Evolutionary conservation across 108 stramenopile genomes (phyloP).

Genomic region (Cyclotella sp.): DNA sequence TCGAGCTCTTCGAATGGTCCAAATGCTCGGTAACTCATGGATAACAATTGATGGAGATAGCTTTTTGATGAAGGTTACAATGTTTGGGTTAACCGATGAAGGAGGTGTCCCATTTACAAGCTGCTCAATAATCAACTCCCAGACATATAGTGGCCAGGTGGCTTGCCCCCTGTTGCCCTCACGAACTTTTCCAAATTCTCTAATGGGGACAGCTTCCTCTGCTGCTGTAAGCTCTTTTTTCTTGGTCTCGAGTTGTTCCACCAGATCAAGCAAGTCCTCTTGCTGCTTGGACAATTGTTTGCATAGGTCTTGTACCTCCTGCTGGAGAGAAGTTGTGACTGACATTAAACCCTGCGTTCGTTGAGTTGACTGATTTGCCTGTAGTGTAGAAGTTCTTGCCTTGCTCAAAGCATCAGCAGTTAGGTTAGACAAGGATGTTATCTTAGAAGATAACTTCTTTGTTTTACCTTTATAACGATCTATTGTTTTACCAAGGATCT

Average conservation of each 20-base stretch:
- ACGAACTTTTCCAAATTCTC: background rate
- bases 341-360: background rate
- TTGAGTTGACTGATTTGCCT: background rate
- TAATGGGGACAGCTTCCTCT: background rate
- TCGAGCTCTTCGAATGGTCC: slow-evolving; percentile 12
- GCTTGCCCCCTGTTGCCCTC: background rate
- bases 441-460: background rate
- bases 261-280: background rate
- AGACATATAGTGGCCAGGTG: slow-evolving; percentile 11
- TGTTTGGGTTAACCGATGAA: background rate
- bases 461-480: background rate
- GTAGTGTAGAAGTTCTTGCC: background rate
- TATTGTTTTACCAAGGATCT: background rate
- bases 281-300: background rate
- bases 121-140: slow-evolving; percentile 12
- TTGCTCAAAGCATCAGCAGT: background rate
- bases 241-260: background rate
- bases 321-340: no score
- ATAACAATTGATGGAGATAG: slow-evolving; percentile 10
- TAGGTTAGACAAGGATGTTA: background rate
- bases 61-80: background rate
- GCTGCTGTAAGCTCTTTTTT: background rate
- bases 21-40: slow-evolving; percentile 8
- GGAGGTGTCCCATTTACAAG: slow-evolving; percentile 26
- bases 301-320: background rate